phyloP scores from a whole-genome alignment of 2,329 filamentous ascomycete species.

The Metarhizium sp. region DNA sequence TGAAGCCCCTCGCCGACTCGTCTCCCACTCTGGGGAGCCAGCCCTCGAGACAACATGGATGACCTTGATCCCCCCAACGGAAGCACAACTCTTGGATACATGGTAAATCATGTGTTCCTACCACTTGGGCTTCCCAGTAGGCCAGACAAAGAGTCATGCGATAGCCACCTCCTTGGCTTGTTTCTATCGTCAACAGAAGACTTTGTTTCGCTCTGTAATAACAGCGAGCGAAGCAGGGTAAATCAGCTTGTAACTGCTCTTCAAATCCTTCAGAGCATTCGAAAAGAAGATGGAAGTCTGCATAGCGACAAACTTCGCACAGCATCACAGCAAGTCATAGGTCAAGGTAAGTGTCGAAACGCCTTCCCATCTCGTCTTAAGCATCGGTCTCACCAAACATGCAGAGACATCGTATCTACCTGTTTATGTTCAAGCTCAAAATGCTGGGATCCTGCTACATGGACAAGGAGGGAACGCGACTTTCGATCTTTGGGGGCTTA shows the following conservation, averaged over 20 bases:
- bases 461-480: background rate
- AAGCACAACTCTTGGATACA: background rate
- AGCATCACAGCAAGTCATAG: background rate
- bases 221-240: background rate
- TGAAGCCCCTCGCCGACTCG: too few relatives aligned
- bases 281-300: background rate
- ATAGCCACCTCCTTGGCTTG: background rate
- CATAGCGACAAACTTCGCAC: background rate
- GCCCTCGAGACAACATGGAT: too few relatives aligned
- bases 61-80: too few relatives aligned
- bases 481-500: background rate
- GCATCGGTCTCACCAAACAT: background rate
- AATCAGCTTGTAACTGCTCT: background rate
- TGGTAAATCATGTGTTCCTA: conserved; percentile 7
- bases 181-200: background rate
- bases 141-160: background rate
- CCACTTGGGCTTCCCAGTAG: conserved; percentile 1
- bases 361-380: background rate
- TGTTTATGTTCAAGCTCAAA: background rate
- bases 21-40: too few relatives aligned
- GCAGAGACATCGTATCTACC: background rate
- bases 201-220: background rate
- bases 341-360: background rate
- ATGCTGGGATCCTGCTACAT: background rate
- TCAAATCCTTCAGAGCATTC: background rate